These are phyloP conservation scores for Rhododendron vialii DNA, from an alignment of 148 eudicot species.

Conservation along the genomic window DNA sequence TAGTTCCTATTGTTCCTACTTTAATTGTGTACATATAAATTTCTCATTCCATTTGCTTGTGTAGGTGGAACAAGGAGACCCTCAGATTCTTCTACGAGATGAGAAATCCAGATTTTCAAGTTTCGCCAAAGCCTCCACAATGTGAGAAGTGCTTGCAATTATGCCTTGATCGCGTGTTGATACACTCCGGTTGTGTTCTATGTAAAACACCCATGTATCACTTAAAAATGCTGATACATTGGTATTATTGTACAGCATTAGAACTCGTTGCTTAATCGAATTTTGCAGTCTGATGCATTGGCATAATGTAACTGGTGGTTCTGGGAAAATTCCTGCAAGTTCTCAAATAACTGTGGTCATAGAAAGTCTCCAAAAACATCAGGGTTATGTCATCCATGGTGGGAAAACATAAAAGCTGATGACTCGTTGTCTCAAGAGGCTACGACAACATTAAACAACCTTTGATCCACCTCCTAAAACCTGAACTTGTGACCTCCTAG, in stretches of 20 bases:
- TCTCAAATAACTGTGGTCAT: neutral
- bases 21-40: neutral
- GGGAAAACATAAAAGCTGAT: neutral
- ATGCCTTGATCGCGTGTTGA: neutral
- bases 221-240: neutral
- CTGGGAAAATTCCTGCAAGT: neutral
- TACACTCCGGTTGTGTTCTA: neutral
- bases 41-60: neutral
- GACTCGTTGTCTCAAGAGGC: neutral
- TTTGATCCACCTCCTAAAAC: neutral
- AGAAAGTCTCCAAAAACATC: neutral
- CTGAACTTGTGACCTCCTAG: neutral
- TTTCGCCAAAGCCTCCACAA: constrained; percentile 68
- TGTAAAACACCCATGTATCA: neutral
- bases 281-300: neutral
- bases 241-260: neutral
- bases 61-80: constrained; percentile 91
- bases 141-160: constrained; percentile 25
- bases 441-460: neutral
- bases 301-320: neutral
- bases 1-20: neutral
- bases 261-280: neutral
- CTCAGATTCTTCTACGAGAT: constrained; percentile 56
- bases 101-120: constrained; percentile 56
- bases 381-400: neutral